These are phyloP conservation scores for Botrytis galanthina DNA, from an alignment of 2,329 filamentous ascomycete genomes.

Conservation along the genomic window DNA sequence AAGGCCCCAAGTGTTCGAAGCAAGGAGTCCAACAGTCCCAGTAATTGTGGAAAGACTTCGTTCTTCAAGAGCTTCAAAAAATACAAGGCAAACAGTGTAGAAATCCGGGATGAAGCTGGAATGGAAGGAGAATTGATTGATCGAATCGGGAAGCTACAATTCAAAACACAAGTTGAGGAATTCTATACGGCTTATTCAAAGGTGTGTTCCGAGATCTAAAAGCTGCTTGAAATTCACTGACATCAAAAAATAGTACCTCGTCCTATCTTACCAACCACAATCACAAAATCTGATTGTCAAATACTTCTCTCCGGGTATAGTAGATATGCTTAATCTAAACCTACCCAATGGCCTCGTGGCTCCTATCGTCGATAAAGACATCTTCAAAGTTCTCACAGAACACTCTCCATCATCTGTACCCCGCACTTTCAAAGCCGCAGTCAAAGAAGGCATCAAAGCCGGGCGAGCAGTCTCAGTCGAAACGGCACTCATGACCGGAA, in stretches of 20 bases:
- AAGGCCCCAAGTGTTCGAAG: slow-evolving; percentile 24
- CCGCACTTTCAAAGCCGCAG: slow-evolving; percentile 45
- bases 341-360: slow-evolving; percentile 38
- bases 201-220: slow-evolving; percentile 22
- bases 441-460: slow-evolving; percentile 40
- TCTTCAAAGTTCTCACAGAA: slow-evolving; percentile 55
- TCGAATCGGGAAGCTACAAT: slow-evolving; percentile 39
- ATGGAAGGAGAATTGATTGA: slow-evolving; percentile 44
- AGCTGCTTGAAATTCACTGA: slow-evolving; percentile 6
- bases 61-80: slow-evolving; percentile 36
- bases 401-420: slow-evolving; percentile 42
- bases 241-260: slow-evolving; percentile 39
- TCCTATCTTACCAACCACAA: slow-evolving; percentile 39
- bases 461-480: slow-evolving; percentile 37
- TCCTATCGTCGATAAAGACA: slow-evolving; percentile 47
- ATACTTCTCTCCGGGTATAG: slow-evolving; percentile 48
- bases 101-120: slow-evolving; percentile 37
- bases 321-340: slow-evolving; percentile 48
- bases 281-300: slow-evolving; percentile 42
- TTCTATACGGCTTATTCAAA: slow-evolving; percentile 48
- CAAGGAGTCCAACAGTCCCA: slow-evolving; percentile 10
- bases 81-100: slow-evolving; percentile 23
- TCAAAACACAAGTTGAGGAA: slow-evolving; percentile 42
- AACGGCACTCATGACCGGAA: slow-evolving; percentile 31
- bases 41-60: slow-evolving; percentile 22